Evolutionary conservation across 2,329 filamentous ascomycete species (phyloP).

Genomic region (Huntiella decipiens): DNA sequence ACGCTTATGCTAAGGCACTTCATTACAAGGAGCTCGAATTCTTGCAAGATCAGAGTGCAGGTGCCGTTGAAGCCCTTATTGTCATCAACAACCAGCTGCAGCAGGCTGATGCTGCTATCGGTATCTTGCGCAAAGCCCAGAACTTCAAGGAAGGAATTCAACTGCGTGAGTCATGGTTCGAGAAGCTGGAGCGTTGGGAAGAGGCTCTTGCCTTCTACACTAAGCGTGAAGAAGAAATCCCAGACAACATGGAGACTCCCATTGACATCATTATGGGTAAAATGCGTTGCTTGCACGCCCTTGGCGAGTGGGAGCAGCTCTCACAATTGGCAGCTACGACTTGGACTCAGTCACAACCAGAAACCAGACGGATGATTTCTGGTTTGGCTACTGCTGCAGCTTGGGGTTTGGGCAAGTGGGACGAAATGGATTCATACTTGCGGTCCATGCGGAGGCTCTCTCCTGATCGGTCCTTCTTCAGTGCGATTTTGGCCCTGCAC

Average conservation of each 20-base stretch:
- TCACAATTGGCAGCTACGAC: constrained; percentile 79
- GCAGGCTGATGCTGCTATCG: constrained; percentile 94
- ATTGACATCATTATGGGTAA: constrained; percentile 98
- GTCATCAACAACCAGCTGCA: constrained; percentile 99
- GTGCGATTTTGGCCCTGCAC: constrained; percentile 84
- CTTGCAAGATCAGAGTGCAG: constrained; percentile 87
- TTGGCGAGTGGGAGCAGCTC: constrained; percentile 92
- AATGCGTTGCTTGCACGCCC: constrained; percentile 92
- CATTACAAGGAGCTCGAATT: constrained; percentile 99
- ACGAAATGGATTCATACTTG: constrained; percentile 93
- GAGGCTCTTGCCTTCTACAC: constrained; percentile 87
- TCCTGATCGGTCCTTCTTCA: constrained; percentile 92
- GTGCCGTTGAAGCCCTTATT: constrained; percentile 89
- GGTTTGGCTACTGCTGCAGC: constrained; percentile 87
- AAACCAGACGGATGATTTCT: constrained; percentile 79
- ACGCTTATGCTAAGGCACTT: constrained; percentile 92
- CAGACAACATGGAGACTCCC: constrained; percentile 33
- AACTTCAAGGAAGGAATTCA: constrained; percentile 85
- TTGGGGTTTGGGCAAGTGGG: constrained; percentile 94
- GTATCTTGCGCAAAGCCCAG: constrained; percentile 89
- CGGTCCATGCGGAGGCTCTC: constrained; percentile 87
- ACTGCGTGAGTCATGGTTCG: constrained; percentile 95
- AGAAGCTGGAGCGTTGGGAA: constrained; percentile 95
- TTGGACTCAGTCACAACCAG: constrained; percentile 75
- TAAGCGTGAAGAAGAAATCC: constrained; percentile 33